Percentiles rank a stretch among this genome's conserved stretches.
These are phyloP conservation scores for Colletotrichum trifolii DNA, from an alignment of 2,329 filamentous ascomycete genomes.

Conservation along the genomic window DNA sequence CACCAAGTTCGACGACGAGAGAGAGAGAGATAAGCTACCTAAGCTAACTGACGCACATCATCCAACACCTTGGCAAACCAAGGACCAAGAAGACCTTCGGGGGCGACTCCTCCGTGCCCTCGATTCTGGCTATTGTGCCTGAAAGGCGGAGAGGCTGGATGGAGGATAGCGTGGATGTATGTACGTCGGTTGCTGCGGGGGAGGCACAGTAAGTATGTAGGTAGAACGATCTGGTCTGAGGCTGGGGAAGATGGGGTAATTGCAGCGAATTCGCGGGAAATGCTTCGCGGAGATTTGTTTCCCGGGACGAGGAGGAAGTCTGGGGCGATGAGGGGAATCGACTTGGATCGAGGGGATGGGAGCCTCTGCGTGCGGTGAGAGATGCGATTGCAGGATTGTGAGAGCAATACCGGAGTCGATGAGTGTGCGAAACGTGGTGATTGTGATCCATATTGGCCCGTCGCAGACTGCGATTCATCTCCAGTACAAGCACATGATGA, in stretches of 20 bases:
- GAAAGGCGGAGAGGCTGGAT: background rate
- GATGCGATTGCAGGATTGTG: background rate
- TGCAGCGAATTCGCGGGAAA: constrained; percentile 3
- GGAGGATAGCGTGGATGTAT: background rate
- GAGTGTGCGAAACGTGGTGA: too few relatives aligned
- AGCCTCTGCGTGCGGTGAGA: background rate
- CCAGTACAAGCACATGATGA: too few relatives aligned
- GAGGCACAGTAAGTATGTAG: background rate
- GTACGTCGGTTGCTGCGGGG: constrained; percentile 5
- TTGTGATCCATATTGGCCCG: too few relatives aligned
- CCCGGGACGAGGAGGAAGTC: constrained; percentile 1
- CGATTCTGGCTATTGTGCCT: background rate
- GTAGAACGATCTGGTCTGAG: background rate
- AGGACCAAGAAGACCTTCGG: constrained; percentile 16
- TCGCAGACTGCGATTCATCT: too few relatives aligned
- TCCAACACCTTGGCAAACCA: too few relatives aligned
- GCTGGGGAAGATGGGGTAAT: constrained; percentile 6
- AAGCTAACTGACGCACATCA: too few relatives aligned
- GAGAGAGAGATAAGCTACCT: too few relatives aligned
- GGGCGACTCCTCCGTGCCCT: constrained; percentile 21
- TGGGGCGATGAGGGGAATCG: constrained; percentile 1
- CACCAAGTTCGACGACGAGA: too few relatives aligned
- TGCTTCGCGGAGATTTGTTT: constrained; percentile 21
- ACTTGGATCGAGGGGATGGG: background rate
- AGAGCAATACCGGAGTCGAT: too few relatives aligned